Evolutionary conservation across 306 rosid genomes (phyloP), one percentile per base, ranked within the genome.

Genomic region (Rubus parviflorus): DNA sequence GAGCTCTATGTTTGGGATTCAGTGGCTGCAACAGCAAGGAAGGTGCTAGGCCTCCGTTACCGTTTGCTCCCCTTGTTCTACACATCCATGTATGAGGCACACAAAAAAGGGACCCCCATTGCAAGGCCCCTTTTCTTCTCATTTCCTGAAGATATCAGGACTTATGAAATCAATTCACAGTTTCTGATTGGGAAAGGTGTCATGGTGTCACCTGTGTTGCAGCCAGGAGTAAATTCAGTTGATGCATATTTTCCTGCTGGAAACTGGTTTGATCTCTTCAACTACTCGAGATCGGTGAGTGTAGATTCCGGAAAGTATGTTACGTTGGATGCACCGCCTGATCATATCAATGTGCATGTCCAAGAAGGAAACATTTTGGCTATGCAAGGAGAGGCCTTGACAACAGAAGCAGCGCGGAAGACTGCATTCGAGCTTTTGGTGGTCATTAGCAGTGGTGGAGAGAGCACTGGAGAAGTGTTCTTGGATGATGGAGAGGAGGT

Each of bases 1-100:
- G 98, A 94, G 87, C 96, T 92, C 37, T 94, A 92, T 82, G 75
- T 94, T 58, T 94, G 97, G 97, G 90, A 89, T 7, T 86, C 96
- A 12, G 97, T 94, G 80, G 97, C 97, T 75, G 87, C 85, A 75
- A 57, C 96, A 52, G 91, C 97, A 58, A 85, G 88, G 83, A 90
- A 86, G 84, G 98, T 92, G 42, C 92, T 94, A 4, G 90, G 88
- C 17, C 96, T 94, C 37, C 96, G 95, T 3, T 94, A 92, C 40
- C 87, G 88, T 63, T 88, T 94, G 72, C 98, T 94, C 56, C 98
- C 98, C 60, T 77, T 89, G 73, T 87, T 90, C 70, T 94, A 94
- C 91, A 88, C 98, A 25, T 76, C 88, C 54, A 92, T 86, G 92
- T 92, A 89, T 22, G 89, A 94, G 79, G 92, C 98, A 76, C 88